Conservation (phyloP, 805 yeast genomes). For the Lachancea nothofagi region DNA sequence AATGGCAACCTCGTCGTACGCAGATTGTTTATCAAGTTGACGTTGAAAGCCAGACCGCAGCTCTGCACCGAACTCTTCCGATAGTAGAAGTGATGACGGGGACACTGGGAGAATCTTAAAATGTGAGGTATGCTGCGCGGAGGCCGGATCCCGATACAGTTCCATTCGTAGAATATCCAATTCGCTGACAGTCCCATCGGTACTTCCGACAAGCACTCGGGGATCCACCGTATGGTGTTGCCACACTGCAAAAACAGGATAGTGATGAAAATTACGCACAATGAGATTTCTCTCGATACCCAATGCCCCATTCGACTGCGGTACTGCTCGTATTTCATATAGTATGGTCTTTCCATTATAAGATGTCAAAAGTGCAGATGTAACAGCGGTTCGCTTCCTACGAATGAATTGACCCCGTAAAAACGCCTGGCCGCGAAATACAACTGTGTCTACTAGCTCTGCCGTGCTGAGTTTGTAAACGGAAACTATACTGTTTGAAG, state of each 20-base stretch:
- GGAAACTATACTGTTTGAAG: constrained; percentile 12
- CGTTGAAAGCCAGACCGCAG: constrained; percentile 4
- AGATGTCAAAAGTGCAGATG: constrained; percentile 19
- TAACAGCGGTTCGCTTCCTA: constrained; percentile 12
- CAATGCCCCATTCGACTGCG: neutral
- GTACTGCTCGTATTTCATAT: constrained; percentile 18
- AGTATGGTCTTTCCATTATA: constrained; percentile 23
- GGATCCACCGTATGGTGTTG: constrained; percentile 14
- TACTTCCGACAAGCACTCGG: constrained; percentile 18
- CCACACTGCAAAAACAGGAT: constrained; percentile 17
- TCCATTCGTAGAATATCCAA: constrained; percentile 20
- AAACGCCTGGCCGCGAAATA: constrained; percentile 21
- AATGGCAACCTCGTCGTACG: constrained; percentile 17
- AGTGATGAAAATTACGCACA: constrained; percentile 18
- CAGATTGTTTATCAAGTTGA: constrained; percentile 14
- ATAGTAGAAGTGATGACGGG: constrained; percentile 13
- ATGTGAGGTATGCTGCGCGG: neutral
- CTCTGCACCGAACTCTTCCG: constrained; percentile 1
- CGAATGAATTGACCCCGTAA: constrained; percentile 17
- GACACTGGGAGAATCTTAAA: constrained; percentile 16
- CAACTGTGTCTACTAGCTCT: constrained; percentile 19
- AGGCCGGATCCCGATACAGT: constrained; percentile 13
- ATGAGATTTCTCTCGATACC: constrained; percentile 20
- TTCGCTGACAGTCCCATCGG: constrained; percentile 19
- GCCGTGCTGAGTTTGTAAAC: constrained; percentile 16